Evolutionary conservation across 2,329 filamentous ascomycete species (phyloP).

Genomic region (Beauveria sp.): DNA sequence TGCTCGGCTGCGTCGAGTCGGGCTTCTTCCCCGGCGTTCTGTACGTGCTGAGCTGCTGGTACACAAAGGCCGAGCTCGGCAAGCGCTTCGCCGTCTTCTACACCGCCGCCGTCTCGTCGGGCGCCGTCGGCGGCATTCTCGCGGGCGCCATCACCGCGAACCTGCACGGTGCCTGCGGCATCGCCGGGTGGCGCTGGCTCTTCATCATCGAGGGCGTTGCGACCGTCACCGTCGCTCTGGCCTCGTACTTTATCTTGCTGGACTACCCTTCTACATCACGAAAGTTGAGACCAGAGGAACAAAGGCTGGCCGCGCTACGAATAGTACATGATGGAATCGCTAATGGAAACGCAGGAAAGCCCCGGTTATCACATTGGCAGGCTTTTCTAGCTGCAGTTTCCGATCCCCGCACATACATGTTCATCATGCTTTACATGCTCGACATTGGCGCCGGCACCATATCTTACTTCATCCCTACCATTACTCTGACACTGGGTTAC

Average conservation of each 20-base stretch:
- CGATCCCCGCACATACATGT: conserved; percentile 40
- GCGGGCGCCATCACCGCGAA: conserved; percentile 48
- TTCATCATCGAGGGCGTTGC: conserved; percentile 60
- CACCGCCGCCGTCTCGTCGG: conserved; percentile 45
- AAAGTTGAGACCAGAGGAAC: conserved; percentile 54
- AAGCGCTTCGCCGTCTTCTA: conserved; percentile 49
- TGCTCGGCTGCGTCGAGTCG: conserved; percentile 49
- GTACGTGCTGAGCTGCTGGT: conserved; percentile 49
- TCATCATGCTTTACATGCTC: conserved; percentile 43
- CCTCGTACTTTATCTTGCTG: conserved; percentile 55
- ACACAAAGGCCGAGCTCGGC: conserved; percentile 47
- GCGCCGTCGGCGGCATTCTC: conserved; percentile 50
- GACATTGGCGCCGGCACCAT: conserved; percentile 37
- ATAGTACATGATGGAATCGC: conserved; percentile 42
- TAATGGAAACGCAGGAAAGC: conserved; percentile 22
- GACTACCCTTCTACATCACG: conserved; percentile 56
- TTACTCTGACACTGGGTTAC: conserved; percentile 42
- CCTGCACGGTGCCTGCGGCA: conserved; percentile 54
- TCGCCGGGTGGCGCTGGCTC: conserved; percentile 52
- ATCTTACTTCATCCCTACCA: conserved; percentile 46
- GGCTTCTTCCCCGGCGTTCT: conserved; percentile 51
- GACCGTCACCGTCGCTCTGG: conserved; percentile 39
- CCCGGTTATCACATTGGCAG: conserved; percentile 22
- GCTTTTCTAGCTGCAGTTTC: conserved; percentile 27
- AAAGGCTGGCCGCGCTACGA: conserved; percentile 52